Conservation (phyloP, 2,329 filamentous ascomycete species). For the Massarina eburnea region DNA sequence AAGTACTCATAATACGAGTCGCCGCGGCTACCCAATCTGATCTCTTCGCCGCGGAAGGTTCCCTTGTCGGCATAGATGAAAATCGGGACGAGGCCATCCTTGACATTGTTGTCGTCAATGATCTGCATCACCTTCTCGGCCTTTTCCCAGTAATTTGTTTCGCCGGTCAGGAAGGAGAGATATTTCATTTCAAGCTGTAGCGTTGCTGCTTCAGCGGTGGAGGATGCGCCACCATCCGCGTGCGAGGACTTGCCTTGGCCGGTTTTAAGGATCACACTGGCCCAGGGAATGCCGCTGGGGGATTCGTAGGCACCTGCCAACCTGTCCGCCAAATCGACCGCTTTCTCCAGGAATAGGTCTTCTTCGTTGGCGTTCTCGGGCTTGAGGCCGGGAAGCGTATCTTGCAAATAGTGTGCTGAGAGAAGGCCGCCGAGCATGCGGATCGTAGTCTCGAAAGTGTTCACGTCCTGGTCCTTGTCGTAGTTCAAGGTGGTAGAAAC, state of each 20-base stretch:
- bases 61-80: conserved; percentile 81
- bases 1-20: conserved; percentile 99
- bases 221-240: conserved; percentile 82
- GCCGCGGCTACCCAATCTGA: conserved; percentile 87
- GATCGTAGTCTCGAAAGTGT: conserved; percentile 97
- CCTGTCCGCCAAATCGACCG: conserved; percentile 86
- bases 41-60: conserved; percentile 78
- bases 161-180: conserved; percentile 88
- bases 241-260: conserved; percentile 78
- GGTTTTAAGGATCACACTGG: conserved; percentile 84
- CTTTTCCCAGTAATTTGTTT: conserved; percentile 88
- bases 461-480: conserved; percentile 92
- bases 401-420: conserved; percentile 93
- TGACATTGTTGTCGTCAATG: conserved; percentile 76
- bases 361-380: conserved; percentile 74
- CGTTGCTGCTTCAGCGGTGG: conserved; percentile 89
- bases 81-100: conserved; percentile 87
- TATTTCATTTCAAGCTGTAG: conserved; percentile 98
- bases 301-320: conserved; percentile 87
- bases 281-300: conserved; percentile 80
- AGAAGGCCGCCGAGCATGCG: conserved; percentile 93
- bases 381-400: conserved; percentile 75
- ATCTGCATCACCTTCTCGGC: conserved; percentile 91
- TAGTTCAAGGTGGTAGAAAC: conserved; percentile 78
- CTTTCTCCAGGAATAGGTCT: conserved; percentile 94